Base-by-base conservation (phyloP, 192 early-diverging fungal genomes). In the Mortierella hygrophila region DNA sequence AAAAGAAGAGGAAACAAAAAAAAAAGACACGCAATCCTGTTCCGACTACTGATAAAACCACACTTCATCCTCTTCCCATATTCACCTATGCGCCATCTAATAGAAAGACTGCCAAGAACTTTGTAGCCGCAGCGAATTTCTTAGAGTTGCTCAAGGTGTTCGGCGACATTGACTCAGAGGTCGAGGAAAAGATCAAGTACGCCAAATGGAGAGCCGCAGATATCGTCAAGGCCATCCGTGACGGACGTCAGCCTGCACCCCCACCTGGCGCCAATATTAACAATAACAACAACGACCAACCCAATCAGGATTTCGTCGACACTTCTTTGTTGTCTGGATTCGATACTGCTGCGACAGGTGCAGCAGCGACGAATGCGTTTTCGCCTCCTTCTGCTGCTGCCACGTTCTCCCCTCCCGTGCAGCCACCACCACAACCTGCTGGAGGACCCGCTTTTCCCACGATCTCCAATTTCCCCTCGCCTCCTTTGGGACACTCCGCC, bases 131-230 rank as follows among this genome's bases (percentile, higher is more conserved):
- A 3, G 94, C 97, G 20, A 94, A 95, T 65, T 99, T 98, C 84
- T 75, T 99, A 65, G 98, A 99, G 73, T 70, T 98, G 11, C 75
- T 98, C 23, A 95, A 93, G 40, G 92, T 94, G 18, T 98, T 98
- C 93, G 96, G 96, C 8, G 93, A 94, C 3, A 77, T 97, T 37
- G 92, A 93, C 23, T 78, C 91, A 8, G 96, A 95, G 57, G 85
- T 94, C 42, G 86, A 93, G 73, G 94, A 96, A 78, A 99, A 98
- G 88, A 95, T 99, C 75, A 96, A 94, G 79, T 99, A 99, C 84
- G 94, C 98, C 2, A 98, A 98, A 82, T 99, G 96, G 94, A 96
- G 98, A 71, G 98, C 98, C 4, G 93, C 95, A 0, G 97, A 99
- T 82, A 99, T 99, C 41, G 89, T 97, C 41, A 98, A 97, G 82